Percentiles rank a stretch among this genome's conserved stretches.
Evolutionary conservation across 176 grass and related monocot genomes (phyloP).

Genomic region (Lolium perenne): DNA sequence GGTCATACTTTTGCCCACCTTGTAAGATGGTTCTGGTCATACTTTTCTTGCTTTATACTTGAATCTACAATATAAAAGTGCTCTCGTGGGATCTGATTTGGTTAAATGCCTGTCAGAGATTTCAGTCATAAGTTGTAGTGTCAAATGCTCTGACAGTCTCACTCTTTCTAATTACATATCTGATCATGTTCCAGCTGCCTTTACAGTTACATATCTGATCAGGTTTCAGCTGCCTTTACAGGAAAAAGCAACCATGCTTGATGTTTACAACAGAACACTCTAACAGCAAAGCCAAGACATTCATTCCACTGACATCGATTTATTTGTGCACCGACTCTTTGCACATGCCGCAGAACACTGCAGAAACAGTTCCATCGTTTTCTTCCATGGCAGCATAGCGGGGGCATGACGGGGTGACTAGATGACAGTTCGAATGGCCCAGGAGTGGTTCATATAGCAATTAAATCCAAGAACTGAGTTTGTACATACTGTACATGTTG

Average conservation of each 20-base stretch:
- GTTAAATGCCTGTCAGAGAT: constrained; percentile 29
- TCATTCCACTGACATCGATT: constrained; percentile 54
- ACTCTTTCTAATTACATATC: constrained; percentile 30
- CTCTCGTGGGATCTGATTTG: constrained; percentile 32
- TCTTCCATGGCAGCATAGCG: constrained; percentile 12
- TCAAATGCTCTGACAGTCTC: constrained; percentile 10
- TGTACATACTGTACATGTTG: constrained; percentile 65
- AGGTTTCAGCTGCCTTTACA: constrained; percentile 62
- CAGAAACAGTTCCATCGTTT: constrained; percentile 44
- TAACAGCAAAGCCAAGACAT: constrained; percentile 44
- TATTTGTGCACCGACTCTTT: constrained; percentile 36
- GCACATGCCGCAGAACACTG: constrained; percentile 33
- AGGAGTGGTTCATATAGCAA: constrained; percentile 32
- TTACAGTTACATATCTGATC: constrained; percentile 64
- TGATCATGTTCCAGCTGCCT: constrained; percentile 52
- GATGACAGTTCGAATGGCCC: constrained; percentile 18
- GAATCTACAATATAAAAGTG: constrained; percentile 29
- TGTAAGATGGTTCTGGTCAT: neutral
- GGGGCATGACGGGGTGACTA: constrained; percentile 33
- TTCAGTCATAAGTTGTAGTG: constrained; percentile 16
- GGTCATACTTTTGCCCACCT: neutral
- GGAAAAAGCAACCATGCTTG: constrained; percentile 78
- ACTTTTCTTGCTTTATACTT: constrained; percentile 19
- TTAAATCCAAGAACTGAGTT: constrained; percentile 7
- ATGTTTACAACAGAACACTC: constrained; percentile 70